Base-by-base conservation (phyloP, 345 rosid genomes). In the Gossypium mustelinum region DNA sequence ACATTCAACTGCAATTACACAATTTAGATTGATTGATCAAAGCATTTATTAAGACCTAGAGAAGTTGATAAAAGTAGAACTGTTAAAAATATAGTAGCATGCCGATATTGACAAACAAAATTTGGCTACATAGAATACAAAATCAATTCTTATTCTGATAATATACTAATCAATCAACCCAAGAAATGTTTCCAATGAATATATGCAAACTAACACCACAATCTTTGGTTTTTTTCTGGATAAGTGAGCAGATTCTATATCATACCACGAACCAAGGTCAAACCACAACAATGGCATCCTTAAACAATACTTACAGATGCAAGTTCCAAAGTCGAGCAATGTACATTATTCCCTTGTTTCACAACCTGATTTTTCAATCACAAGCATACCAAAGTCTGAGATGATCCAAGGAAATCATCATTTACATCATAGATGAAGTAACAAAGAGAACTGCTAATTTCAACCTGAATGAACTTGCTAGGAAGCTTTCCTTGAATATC, bases 401-500 rank as follows among this genome's bases (percentile, higher is more conserved):
- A 65, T 68, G 48, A 74, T 45, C 29, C 73, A 65, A 60, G 73
- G 60, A 67, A 64, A 66, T 25, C 39, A 54, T 70, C 60, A 7
- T 22, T 60, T 67, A 65, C 67, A 52, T 13, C 50, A 66, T 43
- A 73, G 48, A 62, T 62, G 16, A 65, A 70, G 47, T 68, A 76
- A 60, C 43, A 27, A 67, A 67, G 66, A 64, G 69, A 79, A 74
- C 24, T 43, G 47, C 29, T 58, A 22, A 70, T 75, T 43, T 14
- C 54, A 59, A 94, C 98, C 97, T 92, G 98, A 78, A 92, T 92
- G 84, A 91, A 94, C 86, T 88, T 92, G 86, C 79, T 87, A 24
- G 98, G 98, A 80, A 92, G 93, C 86, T 86, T 89, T 85, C 95
- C 95, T 81, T 88, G 92, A 75, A 89, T 83, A 67, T 91, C 98